Percentiles rank a stretch among this genome's conserved stretches.
phyloP scores from a whole-genome alignment of 192 early-diverging fungal species.

The Coemansia sp. region DNA sequence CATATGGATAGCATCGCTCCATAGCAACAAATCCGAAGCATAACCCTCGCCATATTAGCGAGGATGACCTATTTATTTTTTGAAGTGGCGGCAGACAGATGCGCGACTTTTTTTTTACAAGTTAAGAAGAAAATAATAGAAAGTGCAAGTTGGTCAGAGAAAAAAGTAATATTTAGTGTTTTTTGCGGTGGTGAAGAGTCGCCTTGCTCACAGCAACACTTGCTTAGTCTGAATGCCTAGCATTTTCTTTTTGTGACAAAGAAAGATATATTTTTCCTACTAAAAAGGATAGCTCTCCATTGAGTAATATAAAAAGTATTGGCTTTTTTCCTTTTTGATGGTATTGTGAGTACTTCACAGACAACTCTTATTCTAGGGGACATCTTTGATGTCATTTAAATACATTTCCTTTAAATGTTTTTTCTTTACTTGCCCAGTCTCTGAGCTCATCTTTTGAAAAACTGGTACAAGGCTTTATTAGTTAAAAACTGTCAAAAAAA shows the following conservation, averaged over 20 bases:
- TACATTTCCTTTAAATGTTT: not conserved
- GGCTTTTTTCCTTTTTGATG: conserved; percentile 3
- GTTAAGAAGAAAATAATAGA: not conserved
- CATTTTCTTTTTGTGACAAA: not conserved
- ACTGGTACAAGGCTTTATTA: not conserved
- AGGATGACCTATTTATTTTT: not conserved
- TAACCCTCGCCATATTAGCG: conserved; percentile 3
- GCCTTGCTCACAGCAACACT: not conserved
- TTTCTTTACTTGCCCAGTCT: not conserved
- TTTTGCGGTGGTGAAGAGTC: not conserved
- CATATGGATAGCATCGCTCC: not conserved
- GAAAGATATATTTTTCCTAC: conserved; percentile 1
- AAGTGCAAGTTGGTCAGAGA: not conserved
- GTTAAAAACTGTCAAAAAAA: not conserved
- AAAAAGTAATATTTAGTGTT: not conserved
- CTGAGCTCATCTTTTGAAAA: not conserved
- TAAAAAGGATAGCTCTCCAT: not conserved
- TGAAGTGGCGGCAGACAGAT: not conserved
- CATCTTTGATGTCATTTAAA: not conserved
- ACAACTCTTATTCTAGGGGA: not conserved
- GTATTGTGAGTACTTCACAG: not conserved
- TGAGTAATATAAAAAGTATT: not conserved
- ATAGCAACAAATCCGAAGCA: conserved; percentile 3
- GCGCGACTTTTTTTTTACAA: not conserved
- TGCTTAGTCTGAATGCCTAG: not conserved